phyloP scores from a whole-genome alignment of 1,139 yeast genomes.

The Pichia sp. region DNA sequence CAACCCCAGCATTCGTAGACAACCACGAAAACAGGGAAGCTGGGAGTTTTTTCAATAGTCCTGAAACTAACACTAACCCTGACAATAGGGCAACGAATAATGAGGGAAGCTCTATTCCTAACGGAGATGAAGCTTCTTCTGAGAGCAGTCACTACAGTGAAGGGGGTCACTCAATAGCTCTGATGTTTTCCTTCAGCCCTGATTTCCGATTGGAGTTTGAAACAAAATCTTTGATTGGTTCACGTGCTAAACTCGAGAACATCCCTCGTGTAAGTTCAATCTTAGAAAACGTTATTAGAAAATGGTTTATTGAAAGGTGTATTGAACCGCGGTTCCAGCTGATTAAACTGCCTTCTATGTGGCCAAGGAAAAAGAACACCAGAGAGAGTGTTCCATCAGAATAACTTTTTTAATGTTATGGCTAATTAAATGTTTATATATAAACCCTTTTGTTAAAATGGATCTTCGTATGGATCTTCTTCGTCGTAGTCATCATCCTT shows the following conservation, averaged over 20 bases:
- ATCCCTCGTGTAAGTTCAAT: conserved; percentile 87
- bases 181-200: conserved; percentile 86
- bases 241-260: conserved; percentile 86
- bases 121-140: not conserved
- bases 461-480: conserved; percentile 96
- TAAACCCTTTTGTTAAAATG: conserved; percentile 36
- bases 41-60: not conserved
- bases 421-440: not conserved
- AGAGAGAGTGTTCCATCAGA: conserved; percentile 32
- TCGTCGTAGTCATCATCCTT: conserved; percentile 89
- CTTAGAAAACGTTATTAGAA: conserved; percentile 74
- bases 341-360: conserved; percentile 75
- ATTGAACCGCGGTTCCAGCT: conserved; percentile 91
- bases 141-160: not conserved
- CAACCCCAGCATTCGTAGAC: not conserved
- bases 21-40: not conserved
- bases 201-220: conserved; percentile 86
- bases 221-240: conserved; percentile 82
- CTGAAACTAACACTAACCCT: not conserved
- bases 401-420: not conserved
- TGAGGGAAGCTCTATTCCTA: not conserved
- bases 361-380: conserved; percentile 84
- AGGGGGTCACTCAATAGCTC: conserved; percentile 45
- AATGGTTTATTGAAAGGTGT: conserved; percentile 89
- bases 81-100: not conserved